Base-by-base conservation (phyloP, 257 asterid species). In the Ballota nigra region DNA sequence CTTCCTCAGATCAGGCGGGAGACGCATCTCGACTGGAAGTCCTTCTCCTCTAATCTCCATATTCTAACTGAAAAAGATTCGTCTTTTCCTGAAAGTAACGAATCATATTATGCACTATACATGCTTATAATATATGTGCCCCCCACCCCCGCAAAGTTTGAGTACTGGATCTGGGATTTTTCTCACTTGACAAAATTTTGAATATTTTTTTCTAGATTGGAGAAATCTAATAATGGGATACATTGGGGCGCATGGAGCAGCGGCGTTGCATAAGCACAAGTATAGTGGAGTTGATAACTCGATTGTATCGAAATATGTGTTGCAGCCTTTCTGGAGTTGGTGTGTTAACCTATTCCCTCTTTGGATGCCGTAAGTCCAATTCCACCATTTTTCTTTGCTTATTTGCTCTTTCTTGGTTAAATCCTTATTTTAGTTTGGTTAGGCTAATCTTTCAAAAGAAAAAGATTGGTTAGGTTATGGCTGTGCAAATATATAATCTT, bases 281-380 rank as follows among this genome's bases (percentile, higher is more conserved):
- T 91, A 95, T 79, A 91, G 99, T 66, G 99, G 99, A 72, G 98
- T 88, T 26, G 99, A 95, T 86, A 83, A 92, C 84, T 95, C 99
- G 4, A 73, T 79, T 33, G 68, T 95, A 34, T 85, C 99, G 3
- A 95, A 95, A 85, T 95, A 89, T 57, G 83, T 92, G 64, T 58
- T 95, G 88, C 96, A 95, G 79, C 99, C 99, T 47, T 95, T 88
- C 69, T 95, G 99, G 99, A 81, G 89, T 53, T 92, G 91, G 60
- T 89, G 81, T 70, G 99, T 95, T 65, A 86, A 80, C 69, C 79
- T 91, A 45, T 95, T 95, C 86, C 99, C 99, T 61, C 99, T 95
- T 63, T 95, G 99, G 99, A 89, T 95, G 97, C 96, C 99, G 99
- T 94, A 83, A 84, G 95, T 80, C 33, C 51, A 31, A 31, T 12